Base-by-base conservation (phyloP, 495 filamentous ascomycete species). In the Cenococcum geophilum region DNA sequence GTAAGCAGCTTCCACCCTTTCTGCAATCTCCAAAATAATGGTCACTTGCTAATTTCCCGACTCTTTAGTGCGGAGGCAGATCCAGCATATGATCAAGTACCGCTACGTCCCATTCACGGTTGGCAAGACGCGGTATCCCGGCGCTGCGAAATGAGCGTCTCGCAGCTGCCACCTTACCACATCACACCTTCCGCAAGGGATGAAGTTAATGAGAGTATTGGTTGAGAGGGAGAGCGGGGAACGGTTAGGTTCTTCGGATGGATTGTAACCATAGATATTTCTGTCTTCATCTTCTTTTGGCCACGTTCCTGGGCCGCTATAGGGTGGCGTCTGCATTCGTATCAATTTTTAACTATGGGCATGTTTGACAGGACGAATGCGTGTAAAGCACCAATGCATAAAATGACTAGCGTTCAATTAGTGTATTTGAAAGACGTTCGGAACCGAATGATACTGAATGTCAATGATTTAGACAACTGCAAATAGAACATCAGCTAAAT, bases 41-140 rank as follows among this genome's bases (percentile, higher is more conserved):
- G 27, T 6, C 27, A 32, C 6, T 32, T 18, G 11, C 40, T 45
- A 45, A 45, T 18, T 45, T 14, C 1, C 14, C 18, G 11, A 18
- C 11, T 45, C 11, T 45, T 10, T 65, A 95, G 91, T 98, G 93
- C 83, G 93, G 71, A 86, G 91, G 76, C 93, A 98, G 77, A 98
- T 98, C 61, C 93, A 98, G 80, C 92, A 96, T 76, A 98, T 98
- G 93, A 96, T 98, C 84, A 98, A 97, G 78, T 98, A 98, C 78
- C 89, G 93, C 76, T 98, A 97, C 72, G 91, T 97, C 32, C 92
- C 92, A 43, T 97, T 97, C 80, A 86, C 89, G 18, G 85, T 96
- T 65, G 92, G 92, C 72, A 97, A 97, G 83, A 81, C 88, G 27
- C 82, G 83, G 60, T 97, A 96, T 76, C 47, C 65, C 27, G 65